Conservation (phyloP, 768 basidiomycete genomes). For the Mycena metata region DNA sequence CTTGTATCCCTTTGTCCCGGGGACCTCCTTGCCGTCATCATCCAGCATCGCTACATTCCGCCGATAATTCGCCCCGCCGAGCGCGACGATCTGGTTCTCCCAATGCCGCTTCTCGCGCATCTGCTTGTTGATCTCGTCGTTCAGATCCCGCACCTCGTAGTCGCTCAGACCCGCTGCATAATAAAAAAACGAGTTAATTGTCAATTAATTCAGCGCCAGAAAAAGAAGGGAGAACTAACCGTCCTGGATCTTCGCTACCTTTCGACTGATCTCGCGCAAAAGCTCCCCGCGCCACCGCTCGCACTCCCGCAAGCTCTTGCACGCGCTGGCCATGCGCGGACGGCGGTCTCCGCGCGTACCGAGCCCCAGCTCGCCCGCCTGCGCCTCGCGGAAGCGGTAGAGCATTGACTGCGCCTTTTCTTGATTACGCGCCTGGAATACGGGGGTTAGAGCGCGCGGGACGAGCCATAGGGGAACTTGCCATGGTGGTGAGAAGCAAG, state of each 20-base stretch:
- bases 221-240: constrained; percentile 59
- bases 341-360: constrained; percentile 86
- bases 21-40: constrained; percentile 96
- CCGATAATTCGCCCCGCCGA: constrained; percentile 96
- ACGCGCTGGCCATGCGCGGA: constrained; percentile 91
- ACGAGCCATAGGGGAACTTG: no score
- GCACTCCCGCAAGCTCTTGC: constrained; percentile 91
- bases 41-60: constrained; percentile 95
- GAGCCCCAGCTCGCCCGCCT: constrained; percentile 95
- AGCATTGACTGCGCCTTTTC: constrained; percentile 98
- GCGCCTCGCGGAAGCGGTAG: constrained; percentile 95
- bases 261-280: constrained; percentile 92
- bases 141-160: constrained; percentile 95
- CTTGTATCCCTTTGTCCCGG: constrained; percentile 98
- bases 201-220: background rate
- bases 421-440: constrained; percentile 89
- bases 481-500: background rate
- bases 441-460: background rate
- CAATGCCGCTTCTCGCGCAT: constrained; percentile 97
- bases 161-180: constrained; percentile 87
- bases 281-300: constrained; percentile 98
- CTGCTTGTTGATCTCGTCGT: constrained; percentile 97
- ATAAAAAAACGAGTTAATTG: background rate
- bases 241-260: constrained; percentile 99
- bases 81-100: constrained; percentile 98